Conservation (phyloP, 2,329 filamentous ascomycete species). For the Colletotrichum salicis region DNA sequence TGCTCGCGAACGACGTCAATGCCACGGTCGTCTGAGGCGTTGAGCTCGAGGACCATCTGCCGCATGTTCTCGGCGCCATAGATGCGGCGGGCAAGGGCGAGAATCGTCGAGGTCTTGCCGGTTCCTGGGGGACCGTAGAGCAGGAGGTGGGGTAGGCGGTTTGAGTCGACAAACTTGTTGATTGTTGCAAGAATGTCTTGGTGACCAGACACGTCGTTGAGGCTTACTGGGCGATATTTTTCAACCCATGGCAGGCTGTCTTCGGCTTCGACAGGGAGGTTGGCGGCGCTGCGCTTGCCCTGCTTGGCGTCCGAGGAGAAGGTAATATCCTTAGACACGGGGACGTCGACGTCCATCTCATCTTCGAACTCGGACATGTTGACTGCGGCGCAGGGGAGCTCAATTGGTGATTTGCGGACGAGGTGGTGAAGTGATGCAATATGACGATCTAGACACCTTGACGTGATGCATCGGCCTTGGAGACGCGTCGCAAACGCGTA, state of each 20-base stretch:
- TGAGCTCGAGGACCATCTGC: constrained; percentile 98
- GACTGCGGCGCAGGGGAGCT: not conserved
- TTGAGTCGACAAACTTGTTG: constrained; percentile 96
- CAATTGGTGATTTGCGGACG: not conserved
- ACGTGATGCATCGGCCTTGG: not conserved
- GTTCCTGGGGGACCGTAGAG: constrained; percentile 97
- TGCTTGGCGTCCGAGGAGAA: constrained; percentile 85
- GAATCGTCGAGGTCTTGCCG: constrained; percentile 95
- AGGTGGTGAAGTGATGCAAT: not conserved
- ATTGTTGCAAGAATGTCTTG: constrained; percentile 97
- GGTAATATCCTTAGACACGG: constrained; percentile 59
- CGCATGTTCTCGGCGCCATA: constrained; percentile 93
- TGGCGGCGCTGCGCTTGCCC: constrained; percentile 91
- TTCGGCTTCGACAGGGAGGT: constrained; percentile 92
- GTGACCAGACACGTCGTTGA: constrained; percentile 94
- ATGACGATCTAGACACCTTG: not conserved
- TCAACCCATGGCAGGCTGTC: constrained; percentile 98
- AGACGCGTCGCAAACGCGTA: constrained; percentile 34
- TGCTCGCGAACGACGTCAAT: constrained; percentile 98
- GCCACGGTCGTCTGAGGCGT: constrained; percentile 95
- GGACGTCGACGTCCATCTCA: constrained; percentile 70
- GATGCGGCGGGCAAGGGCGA: constrained; percentile 91
- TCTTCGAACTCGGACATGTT: constrained; percentile 69
- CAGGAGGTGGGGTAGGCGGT: constrained; percentile 92
- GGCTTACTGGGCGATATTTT: constrained; percentile 90